Evolutionary conservation across 495 filamentous ascomycete species (phyloP).

Genomic region (Daldinia concentrica): DNA sequence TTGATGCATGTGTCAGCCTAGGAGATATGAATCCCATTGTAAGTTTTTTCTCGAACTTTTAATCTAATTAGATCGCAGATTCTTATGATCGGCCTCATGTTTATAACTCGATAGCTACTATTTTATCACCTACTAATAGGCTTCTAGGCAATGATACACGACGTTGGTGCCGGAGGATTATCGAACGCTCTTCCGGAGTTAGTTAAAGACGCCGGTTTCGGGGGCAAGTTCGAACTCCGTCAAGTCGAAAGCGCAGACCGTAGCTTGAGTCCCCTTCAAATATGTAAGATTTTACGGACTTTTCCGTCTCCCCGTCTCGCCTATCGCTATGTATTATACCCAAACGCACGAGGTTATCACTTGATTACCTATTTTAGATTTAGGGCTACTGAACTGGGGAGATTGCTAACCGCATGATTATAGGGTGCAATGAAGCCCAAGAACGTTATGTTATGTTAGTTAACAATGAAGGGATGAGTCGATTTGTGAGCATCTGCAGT

Average conservation of each 20-base stretch:
- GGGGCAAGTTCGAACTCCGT: constrained; percentile 88
- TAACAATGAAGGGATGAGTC: constrained; percentile 78
- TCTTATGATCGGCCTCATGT: too few relatives aligned
- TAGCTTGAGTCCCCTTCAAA: constrained; percentile 89
- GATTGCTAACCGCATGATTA: constrained; percentile 4
- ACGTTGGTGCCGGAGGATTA: constrained; percentile 93
- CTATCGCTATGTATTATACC: not conserved
- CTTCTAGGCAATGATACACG: constrained; percentile 81
- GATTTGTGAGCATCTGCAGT: constrained; percentile 82
- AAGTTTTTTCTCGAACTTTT: constrained; percentile 1
- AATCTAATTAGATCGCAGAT: not conserved
- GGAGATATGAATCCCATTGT: constrained; percentile 83
- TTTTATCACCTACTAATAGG: not conserved
- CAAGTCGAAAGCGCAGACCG: constrained; percentile 89
- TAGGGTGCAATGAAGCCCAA: constrained; percentile 86
- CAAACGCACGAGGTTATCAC: not conserved
- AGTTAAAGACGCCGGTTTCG: constrained; percentile 88
- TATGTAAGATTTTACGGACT: constrained; percentile 20
- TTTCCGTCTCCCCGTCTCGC: not conserved
- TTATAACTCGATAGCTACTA: not conserved
- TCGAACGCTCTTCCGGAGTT: constrained; percentile 94
- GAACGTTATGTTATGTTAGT: constrained; percentile 93
- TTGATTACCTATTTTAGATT: not conserved
- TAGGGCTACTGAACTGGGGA: not conserved
- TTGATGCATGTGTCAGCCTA: constrained; percentile 88